These are phyloP conservation scores for Daldinia loculata DNA, from an alignment of 495 filamentous ascomycete species.

Conservation along the genomic window DNA sequence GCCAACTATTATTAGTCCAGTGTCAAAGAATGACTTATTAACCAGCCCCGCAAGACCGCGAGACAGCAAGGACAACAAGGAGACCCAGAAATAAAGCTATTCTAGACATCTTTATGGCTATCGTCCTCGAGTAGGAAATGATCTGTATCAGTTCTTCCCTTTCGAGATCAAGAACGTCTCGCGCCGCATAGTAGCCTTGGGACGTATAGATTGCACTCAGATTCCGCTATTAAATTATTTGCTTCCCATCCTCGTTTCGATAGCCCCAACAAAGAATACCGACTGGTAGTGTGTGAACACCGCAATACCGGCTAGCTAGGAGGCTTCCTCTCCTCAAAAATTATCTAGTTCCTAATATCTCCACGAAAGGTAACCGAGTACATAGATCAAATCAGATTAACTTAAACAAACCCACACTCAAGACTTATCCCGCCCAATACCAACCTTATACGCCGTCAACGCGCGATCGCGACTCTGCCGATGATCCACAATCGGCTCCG, in stretches of 20 bases:
- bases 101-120: not conserved
- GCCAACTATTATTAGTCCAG: too few relatives aligned
- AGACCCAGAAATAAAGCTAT: not conserved
- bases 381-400: not conserved
- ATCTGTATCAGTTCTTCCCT: not conserved
- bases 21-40: too few relatives aligned
- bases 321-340: not conserved
- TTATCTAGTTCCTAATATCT: too few relatives aligned
- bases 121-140: not conserved
- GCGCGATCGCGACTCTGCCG: conserved; percentile 70
- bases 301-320: too few relatives aligned
- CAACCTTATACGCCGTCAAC: conserved; percentile 77
- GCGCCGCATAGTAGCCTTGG: not conserved
- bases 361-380: too few relatives aligned
- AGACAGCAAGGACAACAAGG: not conserved
- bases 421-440: conserved; percentile 52
- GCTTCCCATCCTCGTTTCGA: too few relatives aligned
- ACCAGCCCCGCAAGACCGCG: not conserved
- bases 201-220: not conserved
- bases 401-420: not conserved
- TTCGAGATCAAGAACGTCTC: not conserved
- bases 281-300: too few relatives aligned
- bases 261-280: too few relatives aligned
- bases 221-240: too few relatives aligned
- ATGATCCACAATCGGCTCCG: conserved; percentile 78